Evolutionary conservation across 805 yeast genomes (phyloP), one percentile per base, ranked within the genome.

Genomic region (Saccharomycopsis sp.): DNA sequence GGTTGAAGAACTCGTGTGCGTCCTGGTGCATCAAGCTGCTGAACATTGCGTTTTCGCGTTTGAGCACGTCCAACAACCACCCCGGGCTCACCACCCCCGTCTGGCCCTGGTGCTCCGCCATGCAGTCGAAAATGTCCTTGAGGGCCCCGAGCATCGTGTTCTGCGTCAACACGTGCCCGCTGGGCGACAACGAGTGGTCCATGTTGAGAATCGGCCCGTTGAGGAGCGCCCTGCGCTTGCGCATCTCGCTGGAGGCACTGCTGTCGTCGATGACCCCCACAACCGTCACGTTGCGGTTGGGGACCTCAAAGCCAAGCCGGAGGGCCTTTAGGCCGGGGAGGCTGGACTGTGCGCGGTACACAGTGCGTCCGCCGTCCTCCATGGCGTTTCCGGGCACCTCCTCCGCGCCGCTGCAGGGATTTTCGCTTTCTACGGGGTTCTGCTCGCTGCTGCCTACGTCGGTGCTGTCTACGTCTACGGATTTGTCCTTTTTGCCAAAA

Each of bases 1-100:
- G 91, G 69, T 91, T 92, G 67, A 91, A 78, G 70, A 94, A 94
- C 72, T 94, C 99, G 71, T 94, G 99, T 3, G 98, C 97, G 75
- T 94, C 99, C 68, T 94, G 99, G 69, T 94, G 99, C 97, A 91
- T 91, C 50, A 88, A 84, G 58, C 90, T 85, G 61, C 96, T 77
- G 70, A 94, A 94, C 65, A 92, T 74, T 64, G 84, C 88, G 68
- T 92, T 94, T 63, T 89, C 91, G 57, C 80, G 80, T 69, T 90
- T 92, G 56, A 92, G 74, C 55, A 85, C 85, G 51, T 83, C 85
- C 50, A 94, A 81, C 53, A 94, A 79, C 64, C 81, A 79, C 29
- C 77, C 74, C 0, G 98, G 97, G 1, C 96, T 87, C 0, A 90
- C 91, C 1, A 94, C 89, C 2, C 98, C 98, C 1, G 80, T 83